Percentiles rank a stretch among this genome's conserved stretches.
Evolutionary conservation across 306 rosid genomes (phyloP).

Genomic region (Vigna trinervia): DNA sequence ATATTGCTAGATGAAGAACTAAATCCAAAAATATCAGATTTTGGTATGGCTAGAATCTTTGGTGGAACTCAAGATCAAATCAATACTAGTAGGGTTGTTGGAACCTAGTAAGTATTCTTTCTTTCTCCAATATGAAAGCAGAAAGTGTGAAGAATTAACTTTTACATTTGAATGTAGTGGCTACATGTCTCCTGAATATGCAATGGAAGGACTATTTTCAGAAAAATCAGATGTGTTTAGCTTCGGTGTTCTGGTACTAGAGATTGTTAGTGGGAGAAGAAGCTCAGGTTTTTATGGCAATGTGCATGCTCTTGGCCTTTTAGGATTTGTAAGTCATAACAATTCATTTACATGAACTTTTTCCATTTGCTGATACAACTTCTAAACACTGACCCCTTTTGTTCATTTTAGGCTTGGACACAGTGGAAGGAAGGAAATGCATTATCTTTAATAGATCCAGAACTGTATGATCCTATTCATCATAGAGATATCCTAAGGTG

Average conservation of each 20-base stretch:
- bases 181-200: conserved; percentile 44
- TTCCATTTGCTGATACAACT: background rate
- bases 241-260: conserved; percentile 39
- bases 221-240: conserved; percentile 46
- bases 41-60: conserved; percentile 43
- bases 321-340: conserved; percentile 41
- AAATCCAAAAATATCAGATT: conserved; percentile 45
- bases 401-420: conserved; percentile 44
- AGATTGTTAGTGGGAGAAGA: conserved; percentile 42
- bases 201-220: conserved; percentile 37
- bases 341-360: background rate
- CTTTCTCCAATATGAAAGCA: background rate
- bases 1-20: conserved; percentile 34
- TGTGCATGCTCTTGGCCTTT: conserved; percentile 16
- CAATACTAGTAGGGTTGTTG: conserved; percentile 37
- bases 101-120: conserved; percentile 32
- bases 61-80: background rate
- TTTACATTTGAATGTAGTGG: conserved; percentile 23
- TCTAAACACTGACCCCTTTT: background rate
- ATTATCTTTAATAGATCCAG: conserved; percentile 34
- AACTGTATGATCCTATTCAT: background rate
- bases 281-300: conserved; percentile 31
- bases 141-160: background rate
- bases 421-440: conserved; percentile 32
- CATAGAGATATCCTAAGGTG: conserved; percentile 3